These are phyloP conservation scores for Ustilago crameri DNA, from an alignment of 1,284 basidiomycete genomes.

Conservation along the genomic window DNA sequence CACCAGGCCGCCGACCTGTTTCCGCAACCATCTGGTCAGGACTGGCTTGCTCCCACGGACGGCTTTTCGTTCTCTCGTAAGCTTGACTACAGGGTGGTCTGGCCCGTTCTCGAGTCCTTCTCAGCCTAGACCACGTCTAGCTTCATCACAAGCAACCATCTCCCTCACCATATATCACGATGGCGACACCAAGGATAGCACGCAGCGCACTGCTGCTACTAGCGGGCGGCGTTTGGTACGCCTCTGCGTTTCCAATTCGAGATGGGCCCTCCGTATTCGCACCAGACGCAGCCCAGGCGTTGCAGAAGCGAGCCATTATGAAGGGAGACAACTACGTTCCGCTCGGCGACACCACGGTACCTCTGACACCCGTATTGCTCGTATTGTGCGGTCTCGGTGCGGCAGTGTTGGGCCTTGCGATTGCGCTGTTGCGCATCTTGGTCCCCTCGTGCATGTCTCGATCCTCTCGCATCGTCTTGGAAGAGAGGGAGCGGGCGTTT, in stretches of 20 bases:
- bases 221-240: conserved; percentile 15
- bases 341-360: conserved; percentile 34
- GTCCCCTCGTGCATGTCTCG: conserved; percentile 39
- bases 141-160: background rate
- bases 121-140: background rate
- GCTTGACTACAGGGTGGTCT: too few species aligned
- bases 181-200: background rate
- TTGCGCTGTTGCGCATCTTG: conserved; percentile 31
- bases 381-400: conserved; percentile 34
- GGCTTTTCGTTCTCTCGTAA: too few species aligned
- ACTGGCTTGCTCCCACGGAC: too few species aligned
- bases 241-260: conserved; percentile 19
- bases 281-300: conserved; percentile 12
- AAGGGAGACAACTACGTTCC: conserved; percentile 49
- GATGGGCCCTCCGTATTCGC: conserved; percentile 31
- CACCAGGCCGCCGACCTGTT: too few species aligned
- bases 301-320: conserved; percentile 51
- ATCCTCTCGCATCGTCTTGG: conserved; percentile 31
- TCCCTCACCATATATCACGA: conserved; percentile 1
- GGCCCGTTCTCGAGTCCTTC: background rate
- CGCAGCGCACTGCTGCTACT: conserved; percentile 19
- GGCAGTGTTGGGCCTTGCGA: conserved; percentile 16
- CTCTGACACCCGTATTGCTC: conserved; percentile 41
- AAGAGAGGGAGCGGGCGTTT: conserved; percentile 41
- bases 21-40: too few species aligned